A percentile compares a stretch with the other conserved stretches of the same genome.
Evolutionary conservation across 345 rosid species (phyloP).

Genomic region (Ceriops zippeliana): DNA sequence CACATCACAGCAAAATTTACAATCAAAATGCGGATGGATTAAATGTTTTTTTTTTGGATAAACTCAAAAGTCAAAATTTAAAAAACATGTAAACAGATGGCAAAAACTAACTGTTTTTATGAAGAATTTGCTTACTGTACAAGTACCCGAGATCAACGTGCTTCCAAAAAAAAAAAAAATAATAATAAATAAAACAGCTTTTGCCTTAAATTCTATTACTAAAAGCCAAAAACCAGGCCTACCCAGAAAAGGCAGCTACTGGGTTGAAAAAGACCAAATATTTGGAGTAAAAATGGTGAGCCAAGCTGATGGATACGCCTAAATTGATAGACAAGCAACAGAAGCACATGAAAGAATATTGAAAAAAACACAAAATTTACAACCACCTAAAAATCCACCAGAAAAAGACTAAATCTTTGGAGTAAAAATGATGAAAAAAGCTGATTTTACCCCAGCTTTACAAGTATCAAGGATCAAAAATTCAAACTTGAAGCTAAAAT

Average conservation of each 20-base stretch:
- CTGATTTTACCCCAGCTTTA: not conserved
- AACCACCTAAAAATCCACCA: not conserved
- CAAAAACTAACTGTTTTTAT: not conserved
- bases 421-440: not conserved
- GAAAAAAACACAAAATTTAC: not conserved
- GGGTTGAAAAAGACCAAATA: not conserved
- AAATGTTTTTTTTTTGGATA: not conserved
- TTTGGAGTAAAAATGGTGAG: not conserved
- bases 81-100: not conserved
- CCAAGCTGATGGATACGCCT: not conserved
- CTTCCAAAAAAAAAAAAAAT: not conserved
- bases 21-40: not conserved
- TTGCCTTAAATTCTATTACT: constrained; percentile 9
- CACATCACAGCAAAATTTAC: constrained; percentile 10
- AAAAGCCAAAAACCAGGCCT: not conserved
- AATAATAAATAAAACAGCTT: not conserved
- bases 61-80: not conserved
- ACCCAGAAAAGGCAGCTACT: constrained; percentile 2
- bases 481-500: not conserved
- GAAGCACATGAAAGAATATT: not conserved
- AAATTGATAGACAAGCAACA: not conserved
- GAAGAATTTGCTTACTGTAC: not conserved
- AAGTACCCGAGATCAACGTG: not conserved
- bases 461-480: not conserved
- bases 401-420: not conserved